phyloP scores from a whole-genome alignment of 306 rosid species.

The Chamaecrista fasciculata region DNA sequence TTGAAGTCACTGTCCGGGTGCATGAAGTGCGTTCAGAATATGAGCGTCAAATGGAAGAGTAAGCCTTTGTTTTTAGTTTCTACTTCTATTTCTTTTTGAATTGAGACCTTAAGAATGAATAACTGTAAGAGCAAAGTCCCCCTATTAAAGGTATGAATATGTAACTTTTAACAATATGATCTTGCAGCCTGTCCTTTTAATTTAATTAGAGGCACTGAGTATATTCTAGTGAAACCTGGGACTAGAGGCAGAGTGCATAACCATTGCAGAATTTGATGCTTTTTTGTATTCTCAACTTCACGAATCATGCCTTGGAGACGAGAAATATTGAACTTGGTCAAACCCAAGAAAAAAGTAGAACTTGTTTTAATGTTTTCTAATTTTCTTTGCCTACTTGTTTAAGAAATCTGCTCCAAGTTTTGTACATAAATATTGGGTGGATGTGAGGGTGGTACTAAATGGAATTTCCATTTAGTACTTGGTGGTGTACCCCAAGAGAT shows the following conservation, averaged over 20 bases:
- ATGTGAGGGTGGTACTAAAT: not conserved
- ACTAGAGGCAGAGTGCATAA: not conserved
- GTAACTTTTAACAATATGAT: too few species aligned
- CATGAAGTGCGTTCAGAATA: conserved; percentile 93
- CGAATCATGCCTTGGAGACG: too few species aligned
- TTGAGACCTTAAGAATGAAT: not conserved
- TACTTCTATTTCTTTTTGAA: not conserved
- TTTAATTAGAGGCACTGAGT: too few species aligned
- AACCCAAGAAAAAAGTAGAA: too few species aligned
- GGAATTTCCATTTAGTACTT: not conserved
- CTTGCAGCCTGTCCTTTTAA: too few species aligned
- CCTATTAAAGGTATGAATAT: too few species aligned
- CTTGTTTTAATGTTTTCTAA: too few species aligned
- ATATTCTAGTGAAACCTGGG: not conserved
- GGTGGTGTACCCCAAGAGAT: not conserved
- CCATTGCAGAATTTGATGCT: not conserved
- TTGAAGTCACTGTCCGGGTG: conserved; percentile 87
- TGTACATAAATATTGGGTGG: not conserved
- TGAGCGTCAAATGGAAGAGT: conserved; percentile 94
- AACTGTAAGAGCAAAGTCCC: not conserved
- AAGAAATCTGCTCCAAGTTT: not conserved
- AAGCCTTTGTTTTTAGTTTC: conserved; percentile 29
- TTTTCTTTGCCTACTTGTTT: too few species aligned
- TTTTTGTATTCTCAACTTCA: too few species aligned
- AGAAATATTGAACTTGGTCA: too few species aligned